Evolutionary conservation across 306 rosid species (phyloP).

Genomic region (Prunus persica): DNA sequence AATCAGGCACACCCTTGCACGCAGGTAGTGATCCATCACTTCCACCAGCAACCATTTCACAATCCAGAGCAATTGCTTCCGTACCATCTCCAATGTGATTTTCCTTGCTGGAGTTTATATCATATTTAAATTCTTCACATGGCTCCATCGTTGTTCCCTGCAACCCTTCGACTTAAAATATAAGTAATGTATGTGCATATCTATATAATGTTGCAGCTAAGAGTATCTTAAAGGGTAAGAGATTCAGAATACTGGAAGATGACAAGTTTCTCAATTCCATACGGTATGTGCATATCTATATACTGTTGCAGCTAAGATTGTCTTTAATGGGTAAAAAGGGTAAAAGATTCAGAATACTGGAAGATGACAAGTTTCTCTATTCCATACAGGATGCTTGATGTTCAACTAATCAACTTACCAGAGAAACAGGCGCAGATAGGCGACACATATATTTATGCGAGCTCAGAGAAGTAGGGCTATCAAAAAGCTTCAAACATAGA

Average conservation of each 20-base stretch:
- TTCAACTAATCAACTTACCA: conserved; percentile 39
- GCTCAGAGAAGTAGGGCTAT: conserved; percentile 37
- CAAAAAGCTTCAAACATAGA: conserved; percentile 56
- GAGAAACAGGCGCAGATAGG: conserved; percentile 44
- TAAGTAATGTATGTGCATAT: conserved; percentile 14
- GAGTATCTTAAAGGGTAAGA: conserved; percentile 9
- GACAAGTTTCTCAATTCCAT: background rate
- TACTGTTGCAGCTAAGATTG: conserved; percentile 1
- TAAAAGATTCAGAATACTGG: background rate
- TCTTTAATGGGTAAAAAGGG: conserved; percentile 2
- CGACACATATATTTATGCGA: conserved; percentile 49
- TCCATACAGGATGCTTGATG: background rate
- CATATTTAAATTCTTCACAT: conserved; percentile 22
- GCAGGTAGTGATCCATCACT: conserved; percentile 75
- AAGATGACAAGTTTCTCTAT: background rate
- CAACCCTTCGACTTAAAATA: conserved; percentile 24
- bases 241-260: background rate
- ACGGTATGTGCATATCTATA: background rate
- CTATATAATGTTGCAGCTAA: conserved; percentile 2
- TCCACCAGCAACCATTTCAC: conserved; percentile 94
- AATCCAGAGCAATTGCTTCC: conserved; percentile 66
- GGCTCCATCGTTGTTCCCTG: conserved; percentile 48
- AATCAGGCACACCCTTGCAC: conserved; percentile 73
- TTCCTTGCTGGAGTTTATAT: conserved; percentile 26
- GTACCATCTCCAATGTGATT: conserved; percentile 22